phyloP scores from a whole-genome alignment of 352 stramenopile genomes.

The Pythium utonaiense region DNA sequence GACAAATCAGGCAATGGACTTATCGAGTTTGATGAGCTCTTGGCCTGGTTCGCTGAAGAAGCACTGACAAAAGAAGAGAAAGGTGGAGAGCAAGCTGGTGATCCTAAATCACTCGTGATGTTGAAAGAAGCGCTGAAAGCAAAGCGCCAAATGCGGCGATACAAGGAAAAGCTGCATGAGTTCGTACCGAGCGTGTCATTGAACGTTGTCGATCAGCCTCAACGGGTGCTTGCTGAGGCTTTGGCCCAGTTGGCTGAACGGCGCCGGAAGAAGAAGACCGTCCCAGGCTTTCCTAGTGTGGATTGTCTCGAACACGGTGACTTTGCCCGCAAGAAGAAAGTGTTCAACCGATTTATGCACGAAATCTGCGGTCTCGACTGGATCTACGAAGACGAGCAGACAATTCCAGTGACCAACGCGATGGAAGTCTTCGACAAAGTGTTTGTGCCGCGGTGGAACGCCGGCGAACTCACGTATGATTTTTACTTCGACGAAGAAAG shows the following conservation, averaged over 20 bases:
- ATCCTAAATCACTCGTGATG: constrained; percentile 17
- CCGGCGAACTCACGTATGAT: constrained; percentile 41
- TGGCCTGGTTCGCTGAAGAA: constrained; percentile 39
- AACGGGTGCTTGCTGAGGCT: background rate
- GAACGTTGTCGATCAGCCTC: background rate
- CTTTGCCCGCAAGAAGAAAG: constrained; percentile 35
- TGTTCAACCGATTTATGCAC: constrained; percentile 50
- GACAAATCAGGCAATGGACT: constrained; percentile 41
- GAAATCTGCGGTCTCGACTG: constrained; percentile 43
- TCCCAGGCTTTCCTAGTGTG: constrained; percentile 35
- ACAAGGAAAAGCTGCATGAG: constrained; percentile 38
- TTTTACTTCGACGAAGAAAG: constrained; percentile 55
- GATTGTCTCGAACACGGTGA: constrained; percentile 27
- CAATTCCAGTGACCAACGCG: constrained; percentile 38
- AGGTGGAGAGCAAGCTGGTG: background rate
- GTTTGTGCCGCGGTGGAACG: constrained; percentile 51
- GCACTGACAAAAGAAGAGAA: constrained; percentile 22
- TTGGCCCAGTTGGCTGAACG: constrained; percentile 5
- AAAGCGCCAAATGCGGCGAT: constrained; percentile 40
- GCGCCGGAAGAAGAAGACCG: constrained; percentile 24
- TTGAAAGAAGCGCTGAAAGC: constrained; percentile 38
- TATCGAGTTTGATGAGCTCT: constrained; percentile 42
- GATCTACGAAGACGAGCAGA: constrained; percentile 43
- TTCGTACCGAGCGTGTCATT: constrained; percentile 21
- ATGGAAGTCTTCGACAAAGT: constrained; percentile 38